Base-by-base conservation (phyloP, 768 basidiomycete genomes). In the Lactarius akahatsu region DNA sequence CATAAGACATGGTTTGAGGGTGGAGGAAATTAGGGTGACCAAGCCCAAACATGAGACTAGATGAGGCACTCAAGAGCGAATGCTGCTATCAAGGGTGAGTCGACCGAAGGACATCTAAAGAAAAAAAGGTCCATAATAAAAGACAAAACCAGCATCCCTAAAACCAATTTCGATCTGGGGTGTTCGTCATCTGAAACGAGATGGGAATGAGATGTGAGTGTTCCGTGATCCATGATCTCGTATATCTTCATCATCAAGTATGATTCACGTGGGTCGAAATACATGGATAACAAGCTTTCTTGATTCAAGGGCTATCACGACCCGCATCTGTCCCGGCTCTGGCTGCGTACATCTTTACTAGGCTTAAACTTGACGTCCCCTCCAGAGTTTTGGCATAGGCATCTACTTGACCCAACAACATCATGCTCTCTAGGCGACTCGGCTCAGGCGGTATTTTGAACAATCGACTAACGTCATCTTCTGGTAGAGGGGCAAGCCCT, bases 391-490 rank as follows among this genome's bases (percentile, higher is more conserved):
- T 90, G 41, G 88, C 90, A 71, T 91, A 87, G 9, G 85, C 91
- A 76, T 96, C 94, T 68, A 96, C 85, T 79, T 93, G 92, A 15
- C 94, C 95, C 47, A 95, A 79, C 64, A 95, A 71, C 75, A 96
- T 76, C 86, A 94, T 81, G 76, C 92, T 89, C 72, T 96, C 94
- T 69, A 97, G 77, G 66, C 94, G 85, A 75, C 86, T 94, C 28
- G 95, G 95, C 73, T 96, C 95, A 26, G 86, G 79, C 8, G 94
- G 91, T 43, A 94, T 91, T 79, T 90, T 94, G 82, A 94, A 94
- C 74, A 94, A 73, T 68, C 94, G 83, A 72, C 85, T 82, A 40
- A 93, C 85, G 72, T 94, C 90, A 74, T 96, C 91, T 76, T 94
- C 90, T 1, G 95, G 94, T 34, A 96, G 80, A 69, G 95, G 92